A percentile compares a stretch with the other conserved stretches of the same genome.
Conservation (phyloP, 1,284 basidiomycete species). For the Trametes versicolor region DNA sequence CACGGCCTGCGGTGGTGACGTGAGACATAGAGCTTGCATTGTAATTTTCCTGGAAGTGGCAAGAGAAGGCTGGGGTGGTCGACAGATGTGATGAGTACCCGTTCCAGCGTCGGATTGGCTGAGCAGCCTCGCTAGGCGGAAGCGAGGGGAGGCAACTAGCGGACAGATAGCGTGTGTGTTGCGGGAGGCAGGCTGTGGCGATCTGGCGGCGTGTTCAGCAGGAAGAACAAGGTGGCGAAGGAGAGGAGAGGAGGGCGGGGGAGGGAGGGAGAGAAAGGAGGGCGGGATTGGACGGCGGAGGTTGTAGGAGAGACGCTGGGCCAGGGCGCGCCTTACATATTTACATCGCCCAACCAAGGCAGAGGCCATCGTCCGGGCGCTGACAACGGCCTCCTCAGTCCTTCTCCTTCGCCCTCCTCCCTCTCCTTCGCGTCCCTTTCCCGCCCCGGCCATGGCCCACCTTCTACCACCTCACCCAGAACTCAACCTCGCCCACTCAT, state of each 20-base stretch:
- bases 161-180: not conserved
- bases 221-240: not conserved
- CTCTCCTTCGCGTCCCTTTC: conserved; percentile 29
- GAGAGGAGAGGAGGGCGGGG: not conserved
- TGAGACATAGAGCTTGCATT: not conserved
- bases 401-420: conserved; percentile 23
- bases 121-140: not conserved
- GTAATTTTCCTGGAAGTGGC: conserved; percentile 1
- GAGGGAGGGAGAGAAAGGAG: not conserved
- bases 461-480: conserved; percentile 56
- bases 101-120: conserved; percentile 16
- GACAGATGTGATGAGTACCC: conserved; percentile 20
- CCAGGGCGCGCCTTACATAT: conserved; percentile 20
- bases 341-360: conserved; percentile 14
- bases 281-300: conserved; percentile 14
- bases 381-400: conserved; percentile 31
- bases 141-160: not conserved
- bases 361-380: conserved; percentile 25
- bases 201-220: not conserved
- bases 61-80: not conserved
- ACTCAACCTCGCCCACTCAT: conserved; percentile 50
- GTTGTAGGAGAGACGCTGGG: conserved; percentile 22
- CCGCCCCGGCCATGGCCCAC: conserved; percentile 51
- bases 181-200: not conserved
- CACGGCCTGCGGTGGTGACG: not conserved